Evolutionary conservation across 169 alveolate genomes (phyloP), one percentile per base, ranked within the genome.

Genomic region (Cyclospora cayetanensis): DNA sequence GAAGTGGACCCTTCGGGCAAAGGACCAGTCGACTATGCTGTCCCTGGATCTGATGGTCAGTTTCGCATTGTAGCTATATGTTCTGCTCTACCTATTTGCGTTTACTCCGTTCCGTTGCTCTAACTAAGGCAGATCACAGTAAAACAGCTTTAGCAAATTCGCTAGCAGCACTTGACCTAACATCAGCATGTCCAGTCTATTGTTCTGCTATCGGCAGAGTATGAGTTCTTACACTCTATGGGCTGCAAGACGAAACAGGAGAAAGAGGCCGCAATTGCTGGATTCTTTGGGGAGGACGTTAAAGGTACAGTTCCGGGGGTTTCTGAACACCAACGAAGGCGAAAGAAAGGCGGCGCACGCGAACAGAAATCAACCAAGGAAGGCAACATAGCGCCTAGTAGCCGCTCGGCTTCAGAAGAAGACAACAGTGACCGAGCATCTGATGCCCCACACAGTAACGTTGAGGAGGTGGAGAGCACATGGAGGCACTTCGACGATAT

Each of bases 161-260:
- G n/a, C n/a, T n/a, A n/a, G n/a, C n/a, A n/a, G n/a, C n/a, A n/a
- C n/a, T n/a, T 29, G 39, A 12, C 15, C 1, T 76, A 27, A 25
- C 29, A 25, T 22, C 15, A 22, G 42, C 46, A 0, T 29, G n/a
- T 80, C n/a, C n/a, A n/a, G 74, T 80, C 55, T 80, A 55, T 31
- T 35, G 52, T 39, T 80, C n/a, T 29, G 2, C 53, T 22, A 22
- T 11, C 52, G 70, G 72, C 93, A 90, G 93, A 27, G 4, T 90
- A 90, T 41, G 89, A 90, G 52, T 76, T 90, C 20, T 83, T 90
- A 12, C 93, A 90, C 53, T 90, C 93, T 3, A 39, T 90, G 80
- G 93, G 93, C 0, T 90, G 93, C 82, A 55, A 77, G 90, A 90
- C 93, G 5, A 65, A 82, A 15, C 80, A 43, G 31, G 93, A 74